Percentiles rank a stretch among this genome's conserved stretches.
These are phyloP conservation scores for Candida montana DNA, from an alignment of 805 yeast species.

Conservation along the genomic window DNA sequence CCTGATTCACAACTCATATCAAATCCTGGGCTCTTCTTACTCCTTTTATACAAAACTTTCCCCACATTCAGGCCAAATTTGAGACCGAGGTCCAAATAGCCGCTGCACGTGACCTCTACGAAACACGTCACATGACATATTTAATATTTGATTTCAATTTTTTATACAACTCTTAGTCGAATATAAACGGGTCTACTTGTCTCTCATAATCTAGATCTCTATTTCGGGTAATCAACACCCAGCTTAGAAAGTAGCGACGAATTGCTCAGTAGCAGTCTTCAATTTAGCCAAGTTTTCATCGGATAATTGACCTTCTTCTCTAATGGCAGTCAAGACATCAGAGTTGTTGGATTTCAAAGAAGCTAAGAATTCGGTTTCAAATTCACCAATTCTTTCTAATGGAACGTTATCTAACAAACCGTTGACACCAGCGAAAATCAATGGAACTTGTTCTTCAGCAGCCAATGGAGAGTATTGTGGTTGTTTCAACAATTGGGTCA, in stretches of 20 bases:
- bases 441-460: slow-evolving; percentile 99
- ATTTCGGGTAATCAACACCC: slow-evolving; percentile 3
- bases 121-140: slow-evolving; percentile 13
- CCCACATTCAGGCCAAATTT: no score
- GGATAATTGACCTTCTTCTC: slow-evolving; percentile 84
- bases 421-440: slow-evolving; percentile 99
- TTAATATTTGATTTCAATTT: slow-evolving; percentile 9
- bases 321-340: slow-evolving; percentile 78
- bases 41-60: background rate
- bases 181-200: slow-evolving; percentile 5
- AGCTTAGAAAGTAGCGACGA: slow-evolving; percentile 79
- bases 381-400: slow-evolving; percentile 80
- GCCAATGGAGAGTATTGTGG: slow-evolving; percentile 94
- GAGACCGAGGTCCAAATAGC: no score
- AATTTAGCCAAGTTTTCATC: slow-evolving; percentile 81
- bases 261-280: slow-evolving; percentile 88
- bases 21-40: no score
- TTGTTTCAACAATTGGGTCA: slow-evolving; percentile 97
- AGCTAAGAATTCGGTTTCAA: slow-evolving; percentile 88
- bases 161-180: slow-evolving; percentile 6
- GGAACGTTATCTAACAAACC: slow-evolving; percentile 92
- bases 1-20: no score
- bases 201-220: slow-evolving; percentile 11
- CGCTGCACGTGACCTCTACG: no score
- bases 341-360: slow-evolving; percentile 88